phyloP scores from a whole-genome alignment of 352 stramenopile genomes.

The Proteromonas lacertae region DNA sequence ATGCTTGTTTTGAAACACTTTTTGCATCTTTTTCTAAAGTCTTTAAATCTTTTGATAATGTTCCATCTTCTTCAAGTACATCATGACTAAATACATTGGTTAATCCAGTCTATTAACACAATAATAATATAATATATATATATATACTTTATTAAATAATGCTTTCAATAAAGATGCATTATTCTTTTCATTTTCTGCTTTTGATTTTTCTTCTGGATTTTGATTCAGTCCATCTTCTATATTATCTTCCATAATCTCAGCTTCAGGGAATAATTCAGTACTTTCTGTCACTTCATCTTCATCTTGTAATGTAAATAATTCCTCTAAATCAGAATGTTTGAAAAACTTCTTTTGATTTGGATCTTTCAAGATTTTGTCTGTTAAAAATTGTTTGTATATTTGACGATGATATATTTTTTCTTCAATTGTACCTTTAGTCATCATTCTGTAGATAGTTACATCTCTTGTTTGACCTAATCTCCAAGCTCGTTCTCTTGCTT shows the following conservation, averaged over 20 bases:
- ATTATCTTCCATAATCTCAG: slow-evolving; percentile 32
- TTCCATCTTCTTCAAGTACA: too few relatives aligned
- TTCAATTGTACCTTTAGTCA: slow-evolving; percentile 88
- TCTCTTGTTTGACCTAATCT: slow-evolving; percentile 44
- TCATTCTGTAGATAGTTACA: slow-evolving; percentile 57
- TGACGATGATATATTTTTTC: slow-evolving; percentile 98
- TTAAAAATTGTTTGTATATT: slow-evolving; percentile 85
- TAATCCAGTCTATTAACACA: too few relatives aligned
- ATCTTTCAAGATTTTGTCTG: slow-evolving; percentile 75
- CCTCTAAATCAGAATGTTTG: slow-evolving; percentile 65
- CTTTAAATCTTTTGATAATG: too few relatives aligned
- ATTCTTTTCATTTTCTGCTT: background rate
- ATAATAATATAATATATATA: too few relatives aligned
- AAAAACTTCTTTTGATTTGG: slow-evolving; percentile 78
- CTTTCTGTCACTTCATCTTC: slow-evolving; percentile 22
- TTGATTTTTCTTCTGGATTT: background rate
- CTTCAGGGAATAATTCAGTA: slow-evolving; percentile 59
- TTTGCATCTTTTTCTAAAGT: too few relatives aligned
- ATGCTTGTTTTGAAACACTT: too few relatives aligned
- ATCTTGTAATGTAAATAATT: slow-evolving; percentile 62
- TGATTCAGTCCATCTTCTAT: background rate
- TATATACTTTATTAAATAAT: too few relatives aligned
- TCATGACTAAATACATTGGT: too few relatives aligned
- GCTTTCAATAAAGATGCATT: background rate
- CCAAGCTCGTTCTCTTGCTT: slow-evolving; percentile 84